A percentile compares a stretch with the other conserved stretches of the same genome.
Evolutionary conservation across 1,284 basidiomycete genomes (phyloP).

Genomic region (Cutaneotrichosporon mucoides): DNA sequence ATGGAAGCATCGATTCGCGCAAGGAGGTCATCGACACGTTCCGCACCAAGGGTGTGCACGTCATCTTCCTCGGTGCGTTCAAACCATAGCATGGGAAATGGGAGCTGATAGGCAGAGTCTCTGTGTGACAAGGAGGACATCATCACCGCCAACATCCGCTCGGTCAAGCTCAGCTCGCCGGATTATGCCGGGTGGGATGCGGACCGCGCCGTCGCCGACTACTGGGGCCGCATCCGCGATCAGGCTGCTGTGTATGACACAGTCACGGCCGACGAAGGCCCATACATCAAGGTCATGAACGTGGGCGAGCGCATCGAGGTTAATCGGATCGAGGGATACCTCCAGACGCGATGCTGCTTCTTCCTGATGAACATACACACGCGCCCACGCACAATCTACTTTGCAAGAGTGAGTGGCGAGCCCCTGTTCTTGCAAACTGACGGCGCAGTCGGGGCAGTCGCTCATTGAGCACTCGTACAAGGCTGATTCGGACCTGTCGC

Average conservation of each 20-base stretch:
- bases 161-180: constrained; percentile 95
- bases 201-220: constrained; percentile 84
- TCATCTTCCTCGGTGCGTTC: constrained; percentile 79
- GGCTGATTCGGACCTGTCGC: constrained; percentile 93
- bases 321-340: constrained; percentile 61
- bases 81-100: too few relatives aligned
- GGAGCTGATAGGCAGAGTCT: constrained; percentile 54
- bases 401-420: constrained; percentile 66
- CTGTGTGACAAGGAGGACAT: constrained; percentile 85
- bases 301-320: constrained; percentile 92
- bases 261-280: constrained; percentile 60
- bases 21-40: constrained; percentile 77
- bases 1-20: constrained; percentile 68
- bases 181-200: constrained; percentile 93
- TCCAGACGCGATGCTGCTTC: constrained; percentile 65
- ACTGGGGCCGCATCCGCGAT: constrained; percentile 80
- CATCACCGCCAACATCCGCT: constrained; percentile 89
- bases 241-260: constrained; percentile 82
- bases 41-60: constrained; percentile 75
- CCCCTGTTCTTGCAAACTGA: too few relatives aligned
- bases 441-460: constrained; percentile 73
- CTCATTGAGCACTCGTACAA: constrained; percentile 98
- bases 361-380: constrained; percentile 99
- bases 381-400: constrained; percentile 81
- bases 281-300: constrained; percentile 94